Base-by-base conservation (phyloP, 2,329 filamentous ascomycete genomes). In the Trichoderma sp. region DNA sequence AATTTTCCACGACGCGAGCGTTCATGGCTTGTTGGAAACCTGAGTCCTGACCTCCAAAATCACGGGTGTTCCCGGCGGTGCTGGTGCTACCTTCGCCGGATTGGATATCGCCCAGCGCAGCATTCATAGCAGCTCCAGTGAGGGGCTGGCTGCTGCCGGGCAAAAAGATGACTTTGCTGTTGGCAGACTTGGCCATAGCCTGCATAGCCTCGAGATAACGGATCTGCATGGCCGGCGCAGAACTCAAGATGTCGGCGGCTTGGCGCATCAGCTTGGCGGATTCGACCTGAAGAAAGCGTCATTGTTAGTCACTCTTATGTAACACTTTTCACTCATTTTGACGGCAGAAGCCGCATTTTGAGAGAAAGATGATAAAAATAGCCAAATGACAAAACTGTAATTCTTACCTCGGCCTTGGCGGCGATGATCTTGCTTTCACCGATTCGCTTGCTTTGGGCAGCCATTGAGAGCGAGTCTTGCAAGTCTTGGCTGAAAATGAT, bases 391-490 rank as follows among this genome's bases (percentile, higher is more conserved):
- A 27, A 64, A 19, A 19, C 11, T 33, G 10, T 43, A 13, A 49
- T 47, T 66, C 72, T 63, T 78, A 83, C 82, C 84, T 99, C 96
- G 40, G 96, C 96, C 80, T 96, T 93, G 72, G 96, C 96, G 70
- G 94, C 94, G 78, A 99, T 98, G 79, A 99, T 93, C 87, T 99
- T 99, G 83, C 91, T 94, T 82, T 99, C 96, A 83, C 96, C 96
- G 69, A 97, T 97, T 75, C 96, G 91, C 91, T 98, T 98, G 85
- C 91, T 93, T 87, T 99, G 96, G 4, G 96, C 96, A 49, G 96
- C 96, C 96, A 99, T 98, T 78, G 93, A 97, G 61, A 99, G 88
- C 21, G 92, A 96, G 77, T 98, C 95, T 82, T 99, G 96, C 56
- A 99, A 87, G 74, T 98, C 96, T 77, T 93, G 89, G 82, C 90